Base-by-base conservation (phyloP, 352 stramenopile genomes). In the Globisporangium megalacanthum region DNA sequence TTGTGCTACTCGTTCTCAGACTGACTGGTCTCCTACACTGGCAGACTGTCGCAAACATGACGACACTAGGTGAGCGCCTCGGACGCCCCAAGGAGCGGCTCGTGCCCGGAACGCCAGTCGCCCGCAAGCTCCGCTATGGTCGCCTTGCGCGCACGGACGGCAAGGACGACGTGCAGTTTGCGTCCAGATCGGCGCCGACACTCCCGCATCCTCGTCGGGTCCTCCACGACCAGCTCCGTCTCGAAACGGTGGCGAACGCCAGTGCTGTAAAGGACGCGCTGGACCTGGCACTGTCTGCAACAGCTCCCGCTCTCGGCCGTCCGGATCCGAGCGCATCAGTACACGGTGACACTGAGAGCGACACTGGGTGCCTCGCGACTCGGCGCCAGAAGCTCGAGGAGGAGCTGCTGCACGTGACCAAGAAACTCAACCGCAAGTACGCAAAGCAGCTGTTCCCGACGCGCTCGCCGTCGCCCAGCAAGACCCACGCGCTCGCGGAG, bases 401-500 rank as follows among this genome's bases (percentile, higher is more conserved):
- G 5, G 58, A 88, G 46, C 62, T 92, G 14, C 63, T 92, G 0
- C 65, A 75, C 7, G 68, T 79, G 22, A 89, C 79, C 2, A 68
- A 80, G 44, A 88, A 89, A 60, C 62, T 90, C 17, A 80, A 72
- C n/a, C 79, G 77, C 39, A 92, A 92, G 62, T 89, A 90, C 65
- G 58, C 62, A 14, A 79, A 84, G 48, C 68, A 79, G 31, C 60
- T 92, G 17, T 75, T 62, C 31, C 69, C 71, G 33, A 47, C 64
- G 35, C 51, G 33, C 37, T 49, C 2, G 54, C 47, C 14, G n/a
- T 71, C 70, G 9, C 66, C 61, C 4, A 74, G 65, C 50, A 68
- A 68, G 42, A 76, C 65, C n/a, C 70, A 75, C 4, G 48, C 67
- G 4, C 63, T 74, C 6, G 79, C 79, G 10, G 58, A 70, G 2